Evolutionary conservation across 2,329 filamentous ascomycete genomes (phyloP).

Genomic region (Aureobasidium sp.): DNA sequence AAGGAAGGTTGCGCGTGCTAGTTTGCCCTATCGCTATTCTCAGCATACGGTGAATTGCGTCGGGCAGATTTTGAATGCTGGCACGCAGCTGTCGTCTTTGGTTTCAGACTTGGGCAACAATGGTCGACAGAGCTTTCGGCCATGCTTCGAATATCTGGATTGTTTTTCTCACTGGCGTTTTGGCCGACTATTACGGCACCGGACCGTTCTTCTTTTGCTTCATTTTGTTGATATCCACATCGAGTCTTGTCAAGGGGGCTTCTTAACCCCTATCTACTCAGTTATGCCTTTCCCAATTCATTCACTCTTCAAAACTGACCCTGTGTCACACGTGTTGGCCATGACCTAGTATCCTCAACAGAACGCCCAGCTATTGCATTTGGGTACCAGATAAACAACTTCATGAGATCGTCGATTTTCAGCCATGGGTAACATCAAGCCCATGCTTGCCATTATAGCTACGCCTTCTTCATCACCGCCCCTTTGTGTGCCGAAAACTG

Average conservation of each 20-base stretch:
- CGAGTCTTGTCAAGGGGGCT: constrained; percentile 3
- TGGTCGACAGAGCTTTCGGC: not conserved
- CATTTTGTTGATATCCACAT: constrained; percentile 13
- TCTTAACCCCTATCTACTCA: not conserved
- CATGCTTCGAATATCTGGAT: not conserved
- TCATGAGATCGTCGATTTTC: too few relatives aligned
- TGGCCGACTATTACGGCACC: not conserved
- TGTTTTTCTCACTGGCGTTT: not conserved
- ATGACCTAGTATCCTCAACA: not conserved
- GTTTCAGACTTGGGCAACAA: not conserved
- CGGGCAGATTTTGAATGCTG: not conserved
- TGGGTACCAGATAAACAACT: too few relatives aligned
- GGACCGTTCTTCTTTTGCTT: not conserved
- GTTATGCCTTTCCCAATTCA: not conserved
- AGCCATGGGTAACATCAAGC: too few relatives aligned
- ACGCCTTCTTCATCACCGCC: too few relatives aligned
- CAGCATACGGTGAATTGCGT: not conserved
- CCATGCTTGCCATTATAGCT: too few relatives aligned
- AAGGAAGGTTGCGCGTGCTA: constrained; percentile 92
- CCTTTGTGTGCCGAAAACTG: too few relatives aligned
- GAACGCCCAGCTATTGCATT: too few relatives aligned
- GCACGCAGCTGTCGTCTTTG: not conserved
- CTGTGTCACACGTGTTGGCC: not conserved
- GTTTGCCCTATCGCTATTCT: constrained; percentile 17
- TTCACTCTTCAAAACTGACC: not conserved